Evolutionary conservation across 139 green algal species (phyloP), one percentile per base, ranked within the genome.

Genomic region (Micractinium sp.): DNA sequence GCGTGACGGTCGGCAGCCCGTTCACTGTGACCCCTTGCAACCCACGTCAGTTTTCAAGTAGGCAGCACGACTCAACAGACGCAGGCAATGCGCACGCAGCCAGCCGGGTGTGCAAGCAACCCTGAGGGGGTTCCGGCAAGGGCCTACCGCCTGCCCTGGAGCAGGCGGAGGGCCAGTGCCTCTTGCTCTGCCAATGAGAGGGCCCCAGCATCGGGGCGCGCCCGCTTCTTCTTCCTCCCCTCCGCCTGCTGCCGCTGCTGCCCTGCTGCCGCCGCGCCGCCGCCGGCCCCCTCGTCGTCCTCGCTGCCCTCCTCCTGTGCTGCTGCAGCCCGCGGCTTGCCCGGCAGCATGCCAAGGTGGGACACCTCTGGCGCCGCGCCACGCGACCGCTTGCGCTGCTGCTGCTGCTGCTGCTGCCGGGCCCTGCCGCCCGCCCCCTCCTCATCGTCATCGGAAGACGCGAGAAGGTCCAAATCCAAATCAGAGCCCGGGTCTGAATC

Each of bases 141-240:
- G 47, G 47, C 47, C 81, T 85, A 89, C 15, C 74, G 85, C 33
- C 56, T 33, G 39, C 63, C 82, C 61, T 78, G 36, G 81, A 97
- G 90, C 87, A 97, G 81, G 56, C 90, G 87, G 53, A 97, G 87
- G 7, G 94, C 95, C 16, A 97, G 82, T 0, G 93, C 93, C 87
- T 97, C 94, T 88, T 96, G 93, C 73, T 96, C 93, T 29, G 92
- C 93, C 9, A 97, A 69, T 0, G 88, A 93, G 87, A 94, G 63
- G 22, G 35, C 61, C 1, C 41, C 85, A 81, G 38, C 27, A 16
- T 85, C 82, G 9, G 25, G 25, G 29, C 61, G 31, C 3, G 38
- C 60, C 66, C 66, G 47, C 81, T 90, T 76, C 88, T 66, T 69
- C 53, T 61, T 84, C 84, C 60, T 82, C 63, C 14, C 56, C 29